Base-by-base conservation (phyloP, 495 filamentous ascomycete species). In the Penicillium angulare region DNA sequence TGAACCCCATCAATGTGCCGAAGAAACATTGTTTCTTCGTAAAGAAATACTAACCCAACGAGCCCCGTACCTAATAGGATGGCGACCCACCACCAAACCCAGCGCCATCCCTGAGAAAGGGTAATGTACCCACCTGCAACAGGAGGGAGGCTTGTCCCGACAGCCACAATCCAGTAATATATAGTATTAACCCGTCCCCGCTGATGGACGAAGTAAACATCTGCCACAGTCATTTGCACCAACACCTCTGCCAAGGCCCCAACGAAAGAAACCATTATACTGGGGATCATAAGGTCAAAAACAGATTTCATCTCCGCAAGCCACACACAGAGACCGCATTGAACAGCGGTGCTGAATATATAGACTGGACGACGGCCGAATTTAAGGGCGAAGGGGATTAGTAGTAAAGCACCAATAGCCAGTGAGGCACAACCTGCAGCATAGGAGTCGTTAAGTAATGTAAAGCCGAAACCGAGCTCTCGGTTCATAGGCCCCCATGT, bases 161-260 rank as follows among this genome's bases (percentile, higher is more conserved):
- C 33, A 23, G 50, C 59, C 21, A 52, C 47, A 4, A 68, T 55
- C 56, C 64, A 69, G 26, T 68, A 53, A 43, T 76, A 78, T 9
- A 73, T 53, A 1, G 52, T 57, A 47, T 76, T 76, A 60, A 70
- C 68, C 0, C 60, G 44, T 1, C 66, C 75, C 18, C 69, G 61
- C 49, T 78, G 64, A 40, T 79, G 77, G 5, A 76, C 69, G 34
- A 78, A 79, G 55, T 68, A 80, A 7, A 80, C 26, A 53, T 79
- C 75, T 3, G 70, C 64, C 15, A 77, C 64, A 0, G 72, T 76
- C 64, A 77, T 72, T 46, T 77, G 72, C 13, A 78, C 68, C 15
- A 77, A 38, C 0, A 65, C 60, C 53, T 78, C 74, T 0, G 57
- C 52, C 2, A 77, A 35, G 0, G 72, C 67, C 12, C 72, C 74